Evolutionary conservation across 805 yeast genomes (phyloP).

Genomic region (Suhomyces emberorum): DNA sequence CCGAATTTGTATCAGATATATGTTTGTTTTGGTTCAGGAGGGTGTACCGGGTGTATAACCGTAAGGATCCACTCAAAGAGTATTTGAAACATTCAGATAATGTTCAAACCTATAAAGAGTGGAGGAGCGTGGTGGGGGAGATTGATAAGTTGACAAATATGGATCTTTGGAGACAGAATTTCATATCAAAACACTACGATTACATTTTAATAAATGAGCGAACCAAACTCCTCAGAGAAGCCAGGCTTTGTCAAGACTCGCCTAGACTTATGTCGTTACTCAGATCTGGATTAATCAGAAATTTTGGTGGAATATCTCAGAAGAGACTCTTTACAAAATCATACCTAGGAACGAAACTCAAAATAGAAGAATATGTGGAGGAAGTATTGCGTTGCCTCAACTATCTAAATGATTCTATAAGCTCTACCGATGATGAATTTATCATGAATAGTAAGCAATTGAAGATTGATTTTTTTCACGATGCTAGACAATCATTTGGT

Average conservation of each 20-base stretch:
- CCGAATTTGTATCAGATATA: slow-evolving; percentile 44
- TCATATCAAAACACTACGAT: slow-evolving; percentile 77
- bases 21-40: slow-evolving; percentile 46
- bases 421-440: slow-evolving; percentile 28
- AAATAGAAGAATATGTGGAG: slow-evolving; percentile 81
- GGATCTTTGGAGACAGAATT: slow-evolving; percentile 74
- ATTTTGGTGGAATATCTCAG: slow-evolving; percentile 87
- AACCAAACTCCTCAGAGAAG: slow-evolving; percentile 55
- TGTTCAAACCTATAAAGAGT: slow-evolving; percentile 63
- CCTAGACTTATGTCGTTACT: slow-evolving; percentile 60
- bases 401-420: slow-evolving; percentile 48
- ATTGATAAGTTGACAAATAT: slow-evolving; percentile 47
- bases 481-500: slow-evolving; percentile 83
- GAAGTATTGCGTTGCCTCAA: slow-evolving; percentile 71
- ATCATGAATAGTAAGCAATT: slow-evolving; percentile 50
- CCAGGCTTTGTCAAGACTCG: slow-evolving; percentile 58
- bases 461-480: slow-evolving; percentile 76
- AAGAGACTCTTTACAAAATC: slow-evolving; percentile 76
- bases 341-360: slow-evolving; percentile 80
- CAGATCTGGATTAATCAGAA: slow-evolving; percentile 80
- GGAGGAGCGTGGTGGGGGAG: slow-evolving; percentile 54
- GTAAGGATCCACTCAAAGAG: slow-evolving; percentile 45
- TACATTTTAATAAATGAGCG: slow-evolving; percentile 78
- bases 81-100: slow-evolving; percentile 47
- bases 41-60: slow-evolving; percentile 30